These are phyloP conservation scores for Irpex lacteus DNA, from an alignment of 1,284 basidiomycete genomes.

Conservation along the genomic window DNA sequence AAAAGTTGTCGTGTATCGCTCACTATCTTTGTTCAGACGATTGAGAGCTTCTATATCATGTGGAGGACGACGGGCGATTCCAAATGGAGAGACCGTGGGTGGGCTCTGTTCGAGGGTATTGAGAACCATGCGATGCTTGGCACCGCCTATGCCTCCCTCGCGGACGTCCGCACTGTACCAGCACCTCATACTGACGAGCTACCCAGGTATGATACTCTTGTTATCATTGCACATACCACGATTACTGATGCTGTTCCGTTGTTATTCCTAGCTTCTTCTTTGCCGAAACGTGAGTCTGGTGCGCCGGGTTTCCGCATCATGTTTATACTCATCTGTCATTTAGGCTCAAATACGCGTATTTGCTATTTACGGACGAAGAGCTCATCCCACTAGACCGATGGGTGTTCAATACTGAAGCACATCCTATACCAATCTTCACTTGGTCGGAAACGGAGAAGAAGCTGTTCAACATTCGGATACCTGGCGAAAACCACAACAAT, in stretches of 20 bases:
- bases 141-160: constrained; percentile 58
- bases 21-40: constrained; percentile 39
- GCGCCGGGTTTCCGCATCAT: background rate
- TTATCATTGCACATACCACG: background rate
- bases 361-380: constrained; percentile 57
- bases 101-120: constrained; percentile 72
- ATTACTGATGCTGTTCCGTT: background rate
- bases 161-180: constrained; percentile 41
- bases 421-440: constrained; percentile 72
- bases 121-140: constrained; percentile 53
- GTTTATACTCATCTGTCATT: background rate
- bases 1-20: background rate
- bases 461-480: constrained; percentile 18
- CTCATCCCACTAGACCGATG: constrained; percentile 64
- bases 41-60: constrained; percentile 68
- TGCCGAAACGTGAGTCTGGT: constrained; percentile 57
- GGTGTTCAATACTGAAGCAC: constrained; percentile 86
- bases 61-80: constrained; percentile 69
- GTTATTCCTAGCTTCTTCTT: constrained; percentile 55
- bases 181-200: constrained; percentile 48
- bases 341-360: constrained; percentile 66
- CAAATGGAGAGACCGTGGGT: constrained; percentile 75
- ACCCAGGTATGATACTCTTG: constrained; percentile 52
- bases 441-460: constrained; percentile 46
- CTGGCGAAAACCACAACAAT: background rate